A percentile compares a stretch with the other conserved stretches of the same genome.
phyloP scores from a whole-genome alignment of 257 asterid species.

The Rhazya stricta region DNA sequence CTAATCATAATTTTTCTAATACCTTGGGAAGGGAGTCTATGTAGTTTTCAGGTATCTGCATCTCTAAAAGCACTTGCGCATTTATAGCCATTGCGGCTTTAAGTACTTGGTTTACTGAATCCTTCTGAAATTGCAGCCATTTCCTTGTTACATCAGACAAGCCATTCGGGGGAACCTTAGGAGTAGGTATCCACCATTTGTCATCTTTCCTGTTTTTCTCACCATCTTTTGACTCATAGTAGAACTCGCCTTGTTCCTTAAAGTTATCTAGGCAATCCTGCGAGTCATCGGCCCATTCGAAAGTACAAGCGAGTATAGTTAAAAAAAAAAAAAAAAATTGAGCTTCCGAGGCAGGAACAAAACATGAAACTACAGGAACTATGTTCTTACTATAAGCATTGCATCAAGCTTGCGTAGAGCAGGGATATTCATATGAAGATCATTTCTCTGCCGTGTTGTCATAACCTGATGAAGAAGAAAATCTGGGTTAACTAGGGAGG shows the following conservation, averaged over 20 bases:
- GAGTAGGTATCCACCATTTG: conserved; percentile 95
- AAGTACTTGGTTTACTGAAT: conserved; percentile 71
- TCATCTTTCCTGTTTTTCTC: conserved; percentile 42
- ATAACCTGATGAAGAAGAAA: conserved; percentile 46
- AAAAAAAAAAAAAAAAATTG: too few species aligned
- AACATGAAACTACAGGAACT: not conserved
- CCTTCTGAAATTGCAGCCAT: conserved; percentile 80
- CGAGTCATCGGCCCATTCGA: conserved; percentile 2
- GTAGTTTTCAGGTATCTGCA: conserved; percentile 77
- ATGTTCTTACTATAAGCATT: conserved; percentile 69
- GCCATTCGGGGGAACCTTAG: conserved; percentile 70
- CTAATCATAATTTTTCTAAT: not conserved
- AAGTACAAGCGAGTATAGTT: not conserved
- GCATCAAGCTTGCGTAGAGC: conserved; percentile 73
- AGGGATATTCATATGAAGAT: conserved; percentile 81
- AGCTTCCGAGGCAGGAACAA: not conserved
- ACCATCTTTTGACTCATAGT: conserved; percentile 35
- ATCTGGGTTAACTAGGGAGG: not conserved
- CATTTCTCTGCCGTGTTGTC: conserved; percentile 66
- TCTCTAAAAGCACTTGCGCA: conserved; percentile 66
- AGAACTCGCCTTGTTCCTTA: conserved; percentile 65
- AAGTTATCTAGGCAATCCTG: conserved; percentile 94
- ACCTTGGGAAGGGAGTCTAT: conserved; percentile 93
- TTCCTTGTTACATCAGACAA: conserved; percentile 58
- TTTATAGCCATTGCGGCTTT: conserved; percentile 95